Evolutionary conservation across 2,329 filamentous ascomycete species (phyloP).

Genomic region (Alternaria arbusti): DNA sequence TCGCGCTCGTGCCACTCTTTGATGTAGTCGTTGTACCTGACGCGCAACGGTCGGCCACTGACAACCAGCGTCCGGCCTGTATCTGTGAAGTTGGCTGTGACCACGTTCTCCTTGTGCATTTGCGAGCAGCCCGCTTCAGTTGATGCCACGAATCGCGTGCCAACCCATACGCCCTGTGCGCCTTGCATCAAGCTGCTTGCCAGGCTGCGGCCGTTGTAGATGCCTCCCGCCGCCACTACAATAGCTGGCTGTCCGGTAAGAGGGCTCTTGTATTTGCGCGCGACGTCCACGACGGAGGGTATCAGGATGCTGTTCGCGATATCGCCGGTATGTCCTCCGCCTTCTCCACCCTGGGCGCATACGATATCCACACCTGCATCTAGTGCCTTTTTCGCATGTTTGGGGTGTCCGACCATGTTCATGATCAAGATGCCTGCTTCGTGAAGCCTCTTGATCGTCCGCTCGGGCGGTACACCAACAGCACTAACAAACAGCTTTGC

Average conservation of each 20-base stretch:
- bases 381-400: conserved; percentile 87
- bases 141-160: conserved; percentile 87
- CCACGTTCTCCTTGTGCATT: conserved; percentile 83
- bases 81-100: conserved; percentile 77
- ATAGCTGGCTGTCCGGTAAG: conserved; percentile 74
- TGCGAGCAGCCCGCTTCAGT: conserved; percentile 81
- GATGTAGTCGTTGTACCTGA: conserved; percentile 84
- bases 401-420: conserved; percentile 97
- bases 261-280: conserved; percentile 71
- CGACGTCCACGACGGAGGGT: conserved; percentile 85
- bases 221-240: conserved; percentile 88
- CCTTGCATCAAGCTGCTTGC: conserved; percentile 87
- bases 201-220: conserved; percentile 80
- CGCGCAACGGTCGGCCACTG: conserved; percentile 79
- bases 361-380: conserved; percentile 87
- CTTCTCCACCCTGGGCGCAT: conserved; percentile 91
- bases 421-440: conserved; percentile 82
- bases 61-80: conserved; percentile 84
- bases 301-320: conserved; percentile 86
- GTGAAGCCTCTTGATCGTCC: conserved; percentile 78
- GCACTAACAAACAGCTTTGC: conserved; percentile 85
- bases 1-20: conserved; percentile 79
- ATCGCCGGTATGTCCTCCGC: conserved; percentile 90
- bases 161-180: conserved; percentile 89
- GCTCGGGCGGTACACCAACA: conserved; percentile 81